These are phyloP conservation scores for Musa balbisiana DNA, from an alignment of 202 grass and related monocot genomes.

Conservation along the genomic window DNA sequence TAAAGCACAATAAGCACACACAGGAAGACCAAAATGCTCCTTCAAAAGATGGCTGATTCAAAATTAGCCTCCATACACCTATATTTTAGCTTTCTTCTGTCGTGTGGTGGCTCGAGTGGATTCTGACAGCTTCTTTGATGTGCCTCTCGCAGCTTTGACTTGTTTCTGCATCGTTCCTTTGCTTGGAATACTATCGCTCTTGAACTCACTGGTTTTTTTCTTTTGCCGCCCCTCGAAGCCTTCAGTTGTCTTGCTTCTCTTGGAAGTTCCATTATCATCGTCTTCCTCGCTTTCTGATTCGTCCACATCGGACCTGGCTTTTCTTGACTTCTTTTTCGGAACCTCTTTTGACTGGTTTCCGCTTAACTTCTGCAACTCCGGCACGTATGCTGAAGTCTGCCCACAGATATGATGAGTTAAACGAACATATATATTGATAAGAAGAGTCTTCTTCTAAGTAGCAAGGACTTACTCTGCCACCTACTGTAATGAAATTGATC, in stretches of 20 bases:
- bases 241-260: slow-evolving; percentile 14
- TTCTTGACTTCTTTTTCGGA: slow-evolving; percentile 26
- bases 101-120: background rate
- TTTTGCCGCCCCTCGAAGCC: slow-evolving; percentile 15
- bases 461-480: slow-evolving; percentile 68
- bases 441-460: no score
- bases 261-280: slow-evolving; percentile 4
- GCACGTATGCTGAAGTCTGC: slow-evolving; percentile 80
- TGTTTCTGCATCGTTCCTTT: background rate
- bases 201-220: background rate
- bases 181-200: slow-evolving; percentile 4
- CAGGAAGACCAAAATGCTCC: background rate
- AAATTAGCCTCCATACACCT: background rate
- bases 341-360: slow-evolving; percentile 30
- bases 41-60: background rate
- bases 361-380: slow-evolving; percentile 61
- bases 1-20: no score
- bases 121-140: slow-evolving; percentile 26
- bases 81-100: background rate
- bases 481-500: slow-evolving; percentile 89
- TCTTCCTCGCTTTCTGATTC: slow-evolving; percentile 17
- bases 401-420: slow-evolving; percentile 8
- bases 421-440: background rate
- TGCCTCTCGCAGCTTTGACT: slow-evolving; percentile 19
- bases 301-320: slow-evolving; percentile 16